Evolutionary conservation across 1,284 basidiomycete species (phyloP).

Genomic region (Trametes hirsuta): DNA sequence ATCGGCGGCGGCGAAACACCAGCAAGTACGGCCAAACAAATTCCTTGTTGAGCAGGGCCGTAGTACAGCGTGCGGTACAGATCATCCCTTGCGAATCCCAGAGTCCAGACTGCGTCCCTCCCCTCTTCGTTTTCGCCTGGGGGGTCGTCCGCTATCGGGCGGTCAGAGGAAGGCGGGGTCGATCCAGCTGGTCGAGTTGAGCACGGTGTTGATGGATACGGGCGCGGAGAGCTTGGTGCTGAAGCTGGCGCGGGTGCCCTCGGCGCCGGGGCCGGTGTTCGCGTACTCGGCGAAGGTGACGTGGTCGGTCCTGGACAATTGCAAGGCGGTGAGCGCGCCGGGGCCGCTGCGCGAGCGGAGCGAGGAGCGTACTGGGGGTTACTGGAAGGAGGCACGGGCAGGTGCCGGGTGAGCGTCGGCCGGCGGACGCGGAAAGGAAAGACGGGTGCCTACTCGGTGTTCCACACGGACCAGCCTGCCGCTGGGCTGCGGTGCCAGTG

Average conservation of each 20-base stretch:
- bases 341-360: neutral
- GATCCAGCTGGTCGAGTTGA: conserved; percentile 30
- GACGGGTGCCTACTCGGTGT: conserved; percentile 17
- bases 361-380: conserved; percentile 15
- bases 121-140: no score
- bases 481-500: conserved; percentile 17
- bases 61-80: no score
- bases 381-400: conserved; percentile 2
- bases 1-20: neutral
- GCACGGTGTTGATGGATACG: conserved; percentile 29
- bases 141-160: neutral
- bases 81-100: no score
- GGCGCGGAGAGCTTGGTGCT: conserved; percentile 27
- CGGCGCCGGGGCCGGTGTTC: conserved; percentile 28
- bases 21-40: neutral
- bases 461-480: conserved; percentile 31
- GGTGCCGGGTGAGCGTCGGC: neutral
- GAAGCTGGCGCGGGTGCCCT: conserved; percentile 30
- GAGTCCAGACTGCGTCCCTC: no score
- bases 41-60: no score
- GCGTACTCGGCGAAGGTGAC: conserved; percentile 32
- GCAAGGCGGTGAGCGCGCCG: neutral
- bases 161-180: conserved; percentile 27
- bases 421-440: neutral
- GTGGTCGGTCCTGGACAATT: conserved; percentile 26